A percentile compares a stretch with the other conserved stretches of the same genome.
Evolutionary conservation across 768 basidiomycete genomes (phyloP).

Genomic region (Pleurotus citrinopileatus): DNA sequence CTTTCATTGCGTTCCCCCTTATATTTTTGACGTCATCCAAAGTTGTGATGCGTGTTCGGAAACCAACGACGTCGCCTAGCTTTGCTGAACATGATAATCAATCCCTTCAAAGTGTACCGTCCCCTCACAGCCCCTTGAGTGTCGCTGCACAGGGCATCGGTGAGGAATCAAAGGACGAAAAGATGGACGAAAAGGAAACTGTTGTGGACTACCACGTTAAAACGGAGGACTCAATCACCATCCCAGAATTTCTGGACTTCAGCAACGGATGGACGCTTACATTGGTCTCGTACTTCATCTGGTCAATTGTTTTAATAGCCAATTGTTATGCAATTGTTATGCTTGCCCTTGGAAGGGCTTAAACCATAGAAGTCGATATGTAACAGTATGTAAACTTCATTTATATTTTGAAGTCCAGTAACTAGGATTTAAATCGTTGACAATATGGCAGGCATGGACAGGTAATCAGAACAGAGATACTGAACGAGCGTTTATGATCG

Average conservation of each 20-base stretch:
- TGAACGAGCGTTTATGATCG: neutral
- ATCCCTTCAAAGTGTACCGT: neutral
- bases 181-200: conserved; percentile 2
- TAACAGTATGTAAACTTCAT: too few species aligned
- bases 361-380: too few species aligned
- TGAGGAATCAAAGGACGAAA: neutral
- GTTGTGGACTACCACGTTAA: conserved; percentile 7
- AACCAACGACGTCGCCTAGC: conserved; percentile 17
- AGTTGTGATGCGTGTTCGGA: conserved; percentile 59
- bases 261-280: conserved; percentile 38
- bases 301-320: conserved; percentile 44
- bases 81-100: conserved; percentile 1
- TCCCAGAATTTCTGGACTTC: conserved; percentile 30
- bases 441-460: neutral
- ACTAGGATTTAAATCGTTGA: neutral
- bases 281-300: conserved; percentile 41
- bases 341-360: conserved; percentile 28
- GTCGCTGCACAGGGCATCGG: neutral
- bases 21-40: conserved; percentile 64
- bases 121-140: neutral
- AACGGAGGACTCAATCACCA: conserved; percentile 11
- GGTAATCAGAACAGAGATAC: neutral
- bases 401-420: too few species aligned
- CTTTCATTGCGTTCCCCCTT: conserved; percentile 72
- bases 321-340: conserved; percentile 52